Conservation (phyloP, 306 rosid genomes). For the Oxytropis ochrocephala region DNA sequence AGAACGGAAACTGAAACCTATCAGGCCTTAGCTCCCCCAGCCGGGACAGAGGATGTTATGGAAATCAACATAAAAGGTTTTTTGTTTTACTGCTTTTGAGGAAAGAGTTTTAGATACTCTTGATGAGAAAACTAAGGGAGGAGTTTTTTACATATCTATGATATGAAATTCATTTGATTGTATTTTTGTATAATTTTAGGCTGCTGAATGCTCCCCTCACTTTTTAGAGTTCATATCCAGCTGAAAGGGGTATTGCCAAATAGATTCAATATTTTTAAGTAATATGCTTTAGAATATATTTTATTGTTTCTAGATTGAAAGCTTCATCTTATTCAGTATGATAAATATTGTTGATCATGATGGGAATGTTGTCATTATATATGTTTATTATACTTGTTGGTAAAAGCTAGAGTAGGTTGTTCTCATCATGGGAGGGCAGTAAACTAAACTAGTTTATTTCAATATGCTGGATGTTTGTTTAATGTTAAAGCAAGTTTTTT, state of each 20-base stretch:
- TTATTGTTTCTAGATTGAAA: background rate
- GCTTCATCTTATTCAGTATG: background rate
- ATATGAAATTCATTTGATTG: background rate
- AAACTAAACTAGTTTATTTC: background rate
- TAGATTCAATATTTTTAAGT: background rate
- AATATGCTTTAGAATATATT: background rate
- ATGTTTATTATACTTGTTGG: background rate
- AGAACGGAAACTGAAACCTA: background rate
- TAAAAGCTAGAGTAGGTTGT: background rate
- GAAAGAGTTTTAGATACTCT: background rate
- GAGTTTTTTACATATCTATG: background rate
- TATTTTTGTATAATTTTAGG: background rate
- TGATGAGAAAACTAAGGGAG: background rate
- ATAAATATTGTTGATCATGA: background rate
- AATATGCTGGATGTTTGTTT: constrained; percentile 8
- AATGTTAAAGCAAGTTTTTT: constrained; percentile 4
- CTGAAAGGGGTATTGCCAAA: background rate
- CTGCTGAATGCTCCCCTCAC: background rate
- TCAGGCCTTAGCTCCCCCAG: background rate
- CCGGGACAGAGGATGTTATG: background rate
- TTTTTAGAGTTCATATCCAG: background rate
- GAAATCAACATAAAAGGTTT: background rate
- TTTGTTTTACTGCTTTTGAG: background rate
- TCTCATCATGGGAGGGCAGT: background rate
- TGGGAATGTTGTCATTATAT: background rate